A percentile compares a stretch with the other conserved stretches of the same genome.
Conservation (phyloP, 768 basidiomycete species). For the Phlebiopsis gigantea region DNA sequence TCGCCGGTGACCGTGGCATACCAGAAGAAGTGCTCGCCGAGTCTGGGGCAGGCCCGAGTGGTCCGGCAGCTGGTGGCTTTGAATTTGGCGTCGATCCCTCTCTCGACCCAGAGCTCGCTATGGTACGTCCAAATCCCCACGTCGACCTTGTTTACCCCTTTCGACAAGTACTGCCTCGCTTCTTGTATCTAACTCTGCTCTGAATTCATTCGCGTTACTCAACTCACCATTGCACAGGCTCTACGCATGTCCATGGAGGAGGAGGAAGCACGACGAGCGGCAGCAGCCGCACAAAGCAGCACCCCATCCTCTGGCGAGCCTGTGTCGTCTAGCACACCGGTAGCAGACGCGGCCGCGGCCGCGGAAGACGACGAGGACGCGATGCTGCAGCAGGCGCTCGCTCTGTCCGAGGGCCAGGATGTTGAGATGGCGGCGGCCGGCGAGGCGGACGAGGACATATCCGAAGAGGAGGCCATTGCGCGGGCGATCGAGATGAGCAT, state of each 20-base stretch:
- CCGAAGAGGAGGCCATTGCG: conserved; percentile 87
- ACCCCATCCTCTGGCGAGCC: not conserved
- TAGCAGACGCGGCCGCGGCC: conserved; percentile 33
- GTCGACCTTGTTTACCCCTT: no score
- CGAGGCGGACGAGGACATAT: conserved; percentile 60
- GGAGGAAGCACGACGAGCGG: conserved; percentile 72
- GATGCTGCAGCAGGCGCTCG: conserved; percentile 70
- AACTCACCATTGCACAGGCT: conserved; percentile 46
- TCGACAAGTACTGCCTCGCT: not conserved
- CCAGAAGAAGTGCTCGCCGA: conserved; percentile 54
- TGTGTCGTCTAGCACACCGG: conserved; percentile 26
- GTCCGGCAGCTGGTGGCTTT: conserved; percentile 46
- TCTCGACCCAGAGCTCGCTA: conserved; percentile 93
- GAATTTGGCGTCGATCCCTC: conserved; percentile 94
- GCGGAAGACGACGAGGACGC: conserved; percentile 75
- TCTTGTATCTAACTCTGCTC: no score
- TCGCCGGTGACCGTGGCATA: conserved; percentile 75
- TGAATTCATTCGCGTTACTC: no score
- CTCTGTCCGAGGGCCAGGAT: conserved; percentile 61
- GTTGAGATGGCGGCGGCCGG: conserved; percentile 36
- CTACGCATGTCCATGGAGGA: conserved; percentile 97
- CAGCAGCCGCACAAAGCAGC: conserved; percentile 31
- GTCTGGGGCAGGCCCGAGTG: conserved; percentile 34
- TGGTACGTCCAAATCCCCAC: conserved; percentile 61
- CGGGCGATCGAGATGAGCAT: conserved; percentile 93